Evolutionary conservation across 2,329 filamentous ascomycete species (phyloP), one percentile per base, ranked within the genome.

Genomic region (Monosporascus sp.): DNA sequence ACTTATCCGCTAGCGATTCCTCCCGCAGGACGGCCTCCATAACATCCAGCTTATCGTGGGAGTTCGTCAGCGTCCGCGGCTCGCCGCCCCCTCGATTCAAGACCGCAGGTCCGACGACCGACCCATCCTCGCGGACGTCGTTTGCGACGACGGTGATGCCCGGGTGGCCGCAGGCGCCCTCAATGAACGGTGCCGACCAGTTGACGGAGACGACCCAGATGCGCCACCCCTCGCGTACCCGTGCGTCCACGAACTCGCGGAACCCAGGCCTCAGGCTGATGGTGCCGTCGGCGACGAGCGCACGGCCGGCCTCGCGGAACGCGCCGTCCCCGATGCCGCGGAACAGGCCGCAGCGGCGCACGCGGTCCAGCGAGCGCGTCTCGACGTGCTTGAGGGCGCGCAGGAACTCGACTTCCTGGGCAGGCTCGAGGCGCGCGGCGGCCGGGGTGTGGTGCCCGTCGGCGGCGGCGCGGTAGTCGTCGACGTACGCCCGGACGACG

Each of bases 161-260:
- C 3, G 55, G 49, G 17, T 57, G 61, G 43, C 63, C 65, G 20
- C 79, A 64, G 7, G 71, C 75, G 45, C 77, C 77, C 25, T 67
- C 61, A 56, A 80, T 77, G 56, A 79, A 80, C 5, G 71, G 69
- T 1, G 63, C 57, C 8, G 76, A 79, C 77, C 77, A 80, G 59
- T 79, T 81, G 41, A 81, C 75, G 5, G 77, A 80, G 25, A 81
- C 65, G 17, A 82, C 64, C 44, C 70, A 71, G 25, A 77, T 67
- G 1, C 60, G 57, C 71, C 74, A 76, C 3, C 67, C 68, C 11
- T 63, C 65, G 0, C 11, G 39, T 7, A 48, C 5, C 9, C 57
- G 39, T 14, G 47, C 31, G 22, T 52, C 50, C 20, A 68, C 58
- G 47, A 71, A 69, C 17, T 70, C 65, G 2, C 47, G 39, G 48